These are phyloP conservation scores for Trifolium fragiferum DNA, from an alignment of 306 rosid species.

Conservation along the genomic window DNA sequence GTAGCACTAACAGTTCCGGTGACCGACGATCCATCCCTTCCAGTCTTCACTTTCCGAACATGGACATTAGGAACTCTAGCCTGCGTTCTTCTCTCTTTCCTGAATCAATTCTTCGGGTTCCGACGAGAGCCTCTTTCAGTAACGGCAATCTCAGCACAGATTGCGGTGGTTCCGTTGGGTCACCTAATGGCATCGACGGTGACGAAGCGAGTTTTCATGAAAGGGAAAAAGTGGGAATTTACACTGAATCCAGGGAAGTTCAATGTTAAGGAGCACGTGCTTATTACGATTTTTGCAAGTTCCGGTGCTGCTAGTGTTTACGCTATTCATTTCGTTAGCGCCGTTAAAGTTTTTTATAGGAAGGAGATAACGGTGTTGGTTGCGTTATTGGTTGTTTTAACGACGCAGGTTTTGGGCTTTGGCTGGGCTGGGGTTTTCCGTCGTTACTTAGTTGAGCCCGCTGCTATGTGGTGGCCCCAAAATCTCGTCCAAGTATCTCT, in stretches of 20 bases:
- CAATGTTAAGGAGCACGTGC: constrained; percentile 85
- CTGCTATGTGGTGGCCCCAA: constrained; percentile 93
- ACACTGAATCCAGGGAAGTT: constrained; percentile 79
- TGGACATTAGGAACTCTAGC: constrained; percentile 78
- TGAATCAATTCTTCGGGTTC: constrained; percentile 89
- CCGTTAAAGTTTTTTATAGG: constrained; percentile 62
- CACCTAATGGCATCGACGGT: constrained; percentile 71
- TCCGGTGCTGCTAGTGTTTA: constrained; percentile 86
- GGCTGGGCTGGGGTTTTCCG: constrained; percentile 90
- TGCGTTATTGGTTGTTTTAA: constrained; percentile 62
- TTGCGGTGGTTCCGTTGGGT: constrained; percentile 83
- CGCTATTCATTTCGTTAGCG: constrained; percentile 73
- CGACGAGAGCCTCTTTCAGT: constrained; percentile 71
- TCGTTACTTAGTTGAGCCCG: constrained; percentile 81
- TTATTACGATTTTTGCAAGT: constrained; percentile 83
- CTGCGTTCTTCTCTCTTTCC: constrained; percentile 70
- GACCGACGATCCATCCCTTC: constrained; percentile 67
- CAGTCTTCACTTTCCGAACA: constrained; percentile 76
- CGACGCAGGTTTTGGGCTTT: constrained; percentile 84
- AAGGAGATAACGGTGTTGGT: constrained; percentile 58
- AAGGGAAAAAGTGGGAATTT: constrained; percentile 69
- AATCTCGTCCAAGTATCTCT: constrained; percentile 87
- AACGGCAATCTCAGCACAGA: constrained; percentile 88
- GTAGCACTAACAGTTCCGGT: constrained; percentile 77
- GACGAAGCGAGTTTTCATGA: constrained; percentile 58